phyloP scores from a whole-genome alignment of 2,329 filamentous ascomycete species.

The Cryphonectria carpinicola region DNA sequence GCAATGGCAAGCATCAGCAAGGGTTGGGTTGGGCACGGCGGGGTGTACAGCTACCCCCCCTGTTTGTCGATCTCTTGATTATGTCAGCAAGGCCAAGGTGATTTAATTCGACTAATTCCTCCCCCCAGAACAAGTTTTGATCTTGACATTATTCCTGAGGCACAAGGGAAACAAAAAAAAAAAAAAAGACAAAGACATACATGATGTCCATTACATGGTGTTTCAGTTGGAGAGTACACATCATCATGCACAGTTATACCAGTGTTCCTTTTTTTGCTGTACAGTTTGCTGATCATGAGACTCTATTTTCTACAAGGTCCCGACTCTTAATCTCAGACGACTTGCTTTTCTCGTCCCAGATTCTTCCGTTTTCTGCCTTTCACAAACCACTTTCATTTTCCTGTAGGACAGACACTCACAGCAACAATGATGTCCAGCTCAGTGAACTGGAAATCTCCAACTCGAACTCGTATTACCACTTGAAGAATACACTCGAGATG shows the following conservation, averaged over 20 bases:
- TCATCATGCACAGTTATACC: not conserved
- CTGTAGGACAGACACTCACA: not conserved
- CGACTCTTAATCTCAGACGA: not conserved
- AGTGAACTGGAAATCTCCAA: too few relatives aligned
- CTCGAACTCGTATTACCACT: too few relatives aligned
- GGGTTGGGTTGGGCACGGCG: not conserved
- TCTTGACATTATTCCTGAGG: not conserved
- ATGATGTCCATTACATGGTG: not conserved
- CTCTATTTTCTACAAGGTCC: not conserved
- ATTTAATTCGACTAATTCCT: not conserved
- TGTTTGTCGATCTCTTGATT: not conserved
- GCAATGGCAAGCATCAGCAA: not conserved
- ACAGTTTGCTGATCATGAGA: not conserved
- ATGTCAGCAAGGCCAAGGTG: not conserved
- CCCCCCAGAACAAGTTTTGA: not conserved
- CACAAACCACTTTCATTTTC: too few relatives aligned
- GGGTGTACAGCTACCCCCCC: not conserved
- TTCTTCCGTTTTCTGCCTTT: too few relatives aligned
- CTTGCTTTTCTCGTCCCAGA: not conserved
- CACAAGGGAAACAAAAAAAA: not conserved
- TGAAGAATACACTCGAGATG: too few relatives aligned
- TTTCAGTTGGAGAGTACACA: not conserved
- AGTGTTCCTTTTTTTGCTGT: not conserved
- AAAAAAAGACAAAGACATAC: not conserved
- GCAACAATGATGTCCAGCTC: not conserved